These are phyloP conservation scores for Aspergillus caelatus DNA, from an alignment of 2,329 filamentous ascomycete species.

Conservation along the genomic window DNA sequence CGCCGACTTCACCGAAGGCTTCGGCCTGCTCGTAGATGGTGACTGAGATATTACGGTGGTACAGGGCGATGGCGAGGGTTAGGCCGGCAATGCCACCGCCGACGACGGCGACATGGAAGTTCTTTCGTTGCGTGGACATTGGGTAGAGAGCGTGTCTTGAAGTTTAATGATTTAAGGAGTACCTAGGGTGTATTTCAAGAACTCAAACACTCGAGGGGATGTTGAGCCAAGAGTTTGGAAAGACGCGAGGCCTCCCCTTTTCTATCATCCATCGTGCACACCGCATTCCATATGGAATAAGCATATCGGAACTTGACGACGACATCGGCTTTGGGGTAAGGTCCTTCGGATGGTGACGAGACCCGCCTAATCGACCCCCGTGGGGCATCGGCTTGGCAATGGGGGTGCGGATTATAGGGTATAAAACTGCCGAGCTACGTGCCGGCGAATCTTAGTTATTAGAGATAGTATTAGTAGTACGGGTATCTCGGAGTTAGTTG, in stretches of 20 bases:
- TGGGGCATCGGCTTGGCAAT: constrained; percentile 16
- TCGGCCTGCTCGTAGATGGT: constrained; percentile 41
- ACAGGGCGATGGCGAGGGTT: constrained; percentile 39
- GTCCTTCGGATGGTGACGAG: constrained; percentile 15
- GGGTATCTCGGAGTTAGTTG: background rate
- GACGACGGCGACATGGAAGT: constrained; percentile 34
- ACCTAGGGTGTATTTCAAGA: background rate
- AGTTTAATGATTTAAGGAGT: background rate
- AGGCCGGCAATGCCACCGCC: constrained; percentile 43
- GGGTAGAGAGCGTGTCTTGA: background rate
- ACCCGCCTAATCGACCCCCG: constrained; percentile 11
- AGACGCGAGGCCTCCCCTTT: background rate
- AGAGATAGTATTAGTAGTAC: background rate
- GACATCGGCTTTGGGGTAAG: constrained; percentile 17
- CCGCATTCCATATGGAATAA: background rate
- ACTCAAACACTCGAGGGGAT: background rate
- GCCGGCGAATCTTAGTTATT: background rate
- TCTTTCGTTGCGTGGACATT: constrained; percentile 16
- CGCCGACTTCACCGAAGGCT: constrained; percentile 42
- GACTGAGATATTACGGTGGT: constrained; percentile 34
- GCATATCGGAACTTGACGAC: constrained; percentile 15
- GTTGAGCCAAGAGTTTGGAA: background rate
- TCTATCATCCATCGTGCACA: background rate
- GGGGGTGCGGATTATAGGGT: background rate
- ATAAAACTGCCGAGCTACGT: constrained; percentile 2